These are phyloP conservation scores for Exobasidium rhododendri DNA, from an alignment of 1,284 basidiomycete species.

Conservation along the genomic window DNA sequence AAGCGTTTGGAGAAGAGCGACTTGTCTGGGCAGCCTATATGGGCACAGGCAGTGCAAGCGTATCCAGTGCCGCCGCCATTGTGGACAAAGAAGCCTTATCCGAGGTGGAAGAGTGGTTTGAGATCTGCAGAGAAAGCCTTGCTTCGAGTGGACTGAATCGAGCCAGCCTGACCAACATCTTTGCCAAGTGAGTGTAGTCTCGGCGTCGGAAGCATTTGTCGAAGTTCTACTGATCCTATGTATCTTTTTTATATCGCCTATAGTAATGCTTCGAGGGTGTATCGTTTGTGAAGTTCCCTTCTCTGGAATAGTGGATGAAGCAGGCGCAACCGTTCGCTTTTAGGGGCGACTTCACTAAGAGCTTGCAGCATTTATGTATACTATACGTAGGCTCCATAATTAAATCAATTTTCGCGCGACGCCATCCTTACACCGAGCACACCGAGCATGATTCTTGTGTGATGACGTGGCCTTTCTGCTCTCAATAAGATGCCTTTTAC, in stretches of 20 bases:
- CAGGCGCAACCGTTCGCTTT: too few relatives aligned
- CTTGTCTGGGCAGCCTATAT: slow-evolving; percentile 12
- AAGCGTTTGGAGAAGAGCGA: slow-evolving; percentile 15
- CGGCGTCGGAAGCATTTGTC: neutral
- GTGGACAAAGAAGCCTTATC: slow-evolving; percentile 5
- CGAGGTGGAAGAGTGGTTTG: slow-evolving; percentile 12
- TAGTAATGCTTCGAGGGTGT: slow-evolving; percentile 4
- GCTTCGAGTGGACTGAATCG: neutral
- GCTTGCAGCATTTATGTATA: too few relatives aligned
- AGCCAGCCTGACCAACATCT: slow-evolving; percentile 4
- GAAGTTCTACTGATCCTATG: too few relatives aligned
- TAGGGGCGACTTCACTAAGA: too few relatives aligned
- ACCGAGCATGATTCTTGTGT: too few relatives aligned
- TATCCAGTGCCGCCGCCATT: neutral
- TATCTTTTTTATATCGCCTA: too few relatives aligned
- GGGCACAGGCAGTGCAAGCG: neutral
- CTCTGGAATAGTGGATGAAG: too few relatives aligned
- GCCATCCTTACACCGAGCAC: too few relatives aligned
- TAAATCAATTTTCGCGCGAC: too few relatives aligned
- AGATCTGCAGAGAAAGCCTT: slow-evolving; percentile 4
- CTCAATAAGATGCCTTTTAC: too few relatives aligned
- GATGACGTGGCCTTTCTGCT: too few relatives aligned
- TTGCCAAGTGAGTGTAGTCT: slow-evolving; percentile 6
- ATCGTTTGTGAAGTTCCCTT: slow-evolving; percentile 4
- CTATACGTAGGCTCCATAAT: too few relatives aligned